Evolutionary conservation across 106 monocot species (phyloP), one percentile per base, ranked within the genome.

Genomic region (Dactylorhiza incarnata): DNA sequence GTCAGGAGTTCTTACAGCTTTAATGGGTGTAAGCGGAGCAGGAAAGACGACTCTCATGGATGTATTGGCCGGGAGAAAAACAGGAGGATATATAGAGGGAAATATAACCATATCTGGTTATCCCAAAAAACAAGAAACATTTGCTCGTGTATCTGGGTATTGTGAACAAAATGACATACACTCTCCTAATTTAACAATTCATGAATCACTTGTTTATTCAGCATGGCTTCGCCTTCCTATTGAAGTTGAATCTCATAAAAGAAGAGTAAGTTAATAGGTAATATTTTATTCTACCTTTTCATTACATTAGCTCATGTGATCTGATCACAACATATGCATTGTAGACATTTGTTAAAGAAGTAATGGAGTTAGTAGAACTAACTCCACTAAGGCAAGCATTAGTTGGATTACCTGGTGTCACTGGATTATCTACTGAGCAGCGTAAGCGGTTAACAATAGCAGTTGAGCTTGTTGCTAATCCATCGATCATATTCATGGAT

Each of bases 401-500:
- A 55, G 83, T 83, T 56, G 83, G 83, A 55, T 50, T 83, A 56
- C 83, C 83, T n/a, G 79, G 71, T 19, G 53, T 79, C 6, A 47
- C 45, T 62, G 83, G 83, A 19, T 47, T 83, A 48, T 79, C 83
- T 71, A 78, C 79, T 8, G 79, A 78, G 43, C 79, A 75, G 26
- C 74, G 83, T 7, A 83, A 83, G 62, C 55, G 83, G 17, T 62
- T 83, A 26, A 83, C 82, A 44, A 83, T 83, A 58, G 82, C 82
- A 19, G 82, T 83, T 24, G 79, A 83, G 70, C 79, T 83, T n/a
- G 83, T 83, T 75, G 74, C 79, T 29, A 79, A 79, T 62, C 83
- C 83, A 43, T 83, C 83, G 19, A 83, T 83, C 23, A 75, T 83
- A 25, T 83, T 83, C 71, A 78, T 79, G 83, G 83, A 83, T 72